These are phyloP conservation scores for Eimeria necatrix DNA, from an alignment of 169 alveolate species.

Conservation along the genomic window DNA sequence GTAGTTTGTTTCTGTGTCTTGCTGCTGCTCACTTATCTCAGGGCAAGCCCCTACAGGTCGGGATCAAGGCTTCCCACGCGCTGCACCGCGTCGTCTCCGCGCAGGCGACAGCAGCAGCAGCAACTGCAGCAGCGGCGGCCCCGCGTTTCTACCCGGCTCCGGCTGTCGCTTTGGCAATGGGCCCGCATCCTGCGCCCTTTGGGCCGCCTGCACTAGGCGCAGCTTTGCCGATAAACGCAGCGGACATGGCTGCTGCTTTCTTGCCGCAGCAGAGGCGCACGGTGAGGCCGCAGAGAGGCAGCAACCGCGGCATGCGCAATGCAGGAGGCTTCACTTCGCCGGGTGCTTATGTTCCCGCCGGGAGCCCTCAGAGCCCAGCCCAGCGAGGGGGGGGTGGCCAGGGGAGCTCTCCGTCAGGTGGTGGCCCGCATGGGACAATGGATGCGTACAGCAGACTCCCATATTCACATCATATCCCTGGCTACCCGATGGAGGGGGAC, in stretches of 20 bases:
- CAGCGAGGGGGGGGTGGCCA: background rate
- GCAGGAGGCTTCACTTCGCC: background rate
- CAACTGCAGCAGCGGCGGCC: conserved; percentile 10
- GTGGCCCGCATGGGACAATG: background rate
- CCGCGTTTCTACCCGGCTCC: background rate
- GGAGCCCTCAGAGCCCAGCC: background rate
- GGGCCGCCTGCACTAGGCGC: background rate
- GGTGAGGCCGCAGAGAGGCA: background rate
- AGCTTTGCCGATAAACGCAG: background rate
- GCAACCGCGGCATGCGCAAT: background rate
- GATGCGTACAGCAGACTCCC: background rate
- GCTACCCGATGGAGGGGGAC: background rate
- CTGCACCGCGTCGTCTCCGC: conserved; percentile 65
- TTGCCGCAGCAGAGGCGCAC: background rate
- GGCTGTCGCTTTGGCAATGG: background rate
- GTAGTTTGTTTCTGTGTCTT: background rate
- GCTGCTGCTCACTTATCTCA: background rate
- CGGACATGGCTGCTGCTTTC: background rate
- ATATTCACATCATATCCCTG: background rate
- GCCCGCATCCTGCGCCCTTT: background rate
- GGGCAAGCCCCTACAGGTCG: conserved; percentile 62
- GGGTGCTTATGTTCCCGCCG: background rate
- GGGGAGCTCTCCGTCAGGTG: background rate
- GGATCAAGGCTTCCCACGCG: conserved; percentile 68
- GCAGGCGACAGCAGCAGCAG: conserved; percentile 29